Evolutionary conservation across 495 filamentous ascomycete genomes (phyloP).

Genomic region (Penicillium coffeae): DNA sequence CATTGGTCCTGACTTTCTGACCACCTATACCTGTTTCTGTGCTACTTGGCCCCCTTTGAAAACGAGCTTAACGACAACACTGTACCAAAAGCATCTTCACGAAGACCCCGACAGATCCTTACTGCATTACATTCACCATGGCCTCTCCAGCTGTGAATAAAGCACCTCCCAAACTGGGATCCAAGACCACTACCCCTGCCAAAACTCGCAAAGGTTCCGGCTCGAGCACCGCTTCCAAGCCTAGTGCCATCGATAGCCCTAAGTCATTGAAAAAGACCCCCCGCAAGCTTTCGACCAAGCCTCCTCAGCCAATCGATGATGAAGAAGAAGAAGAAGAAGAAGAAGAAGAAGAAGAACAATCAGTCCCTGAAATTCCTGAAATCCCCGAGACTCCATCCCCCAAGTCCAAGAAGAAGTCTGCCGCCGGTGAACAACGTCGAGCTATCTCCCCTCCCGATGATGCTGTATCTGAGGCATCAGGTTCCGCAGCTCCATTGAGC

Average conservation of each 20-base stretch:
- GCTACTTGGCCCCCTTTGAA: neutral
- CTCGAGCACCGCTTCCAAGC: conserved; percentile 33
- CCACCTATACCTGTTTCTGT: neutral
- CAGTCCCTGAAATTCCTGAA: conserved; percentile 24
- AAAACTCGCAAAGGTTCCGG: conserved; percentile 48
- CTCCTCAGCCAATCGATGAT: conserved; percentile 21
- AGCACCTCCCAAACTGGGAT: conserved; percentile 24
- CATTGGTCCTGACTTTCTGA: conserved; percentile 8
- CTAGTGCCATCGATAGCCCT: conserved; percentile 21
- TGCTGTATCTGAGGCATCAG: conserved; percentile 26
- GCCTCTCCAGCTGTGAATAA: conserved; percentile 20
- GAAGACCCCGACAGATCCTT: neutral
- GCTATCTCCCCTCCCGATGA: conserved; percentile 24
- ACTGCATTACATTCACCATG: conserved; percentile 14
- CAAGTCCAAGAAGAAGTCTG: conserved; percentile 32
- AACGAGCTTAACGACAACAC: neutral
- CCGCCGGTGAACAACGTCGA: conserved; percentile 29
- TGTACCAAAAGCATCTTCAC: neutral
- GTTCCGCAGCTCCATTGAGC: conserved; percentile 25
- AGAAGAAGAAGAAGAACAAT: conserved; percentile 21
- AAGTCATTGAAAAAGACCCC: conserved; percentile 24
- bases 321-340: conserved; percentile 18
- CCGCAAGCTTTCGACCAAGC: conserved; percentile 25
- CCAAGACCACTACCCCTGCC: conserved; percentile 39
- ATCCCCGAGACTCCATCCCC: conserved; percentile 27